phyloP scores from a whole-genome alignment of 2,329 filamentous ascomycete genomes.

The Acephala macrosclerotiorum region DNA sequence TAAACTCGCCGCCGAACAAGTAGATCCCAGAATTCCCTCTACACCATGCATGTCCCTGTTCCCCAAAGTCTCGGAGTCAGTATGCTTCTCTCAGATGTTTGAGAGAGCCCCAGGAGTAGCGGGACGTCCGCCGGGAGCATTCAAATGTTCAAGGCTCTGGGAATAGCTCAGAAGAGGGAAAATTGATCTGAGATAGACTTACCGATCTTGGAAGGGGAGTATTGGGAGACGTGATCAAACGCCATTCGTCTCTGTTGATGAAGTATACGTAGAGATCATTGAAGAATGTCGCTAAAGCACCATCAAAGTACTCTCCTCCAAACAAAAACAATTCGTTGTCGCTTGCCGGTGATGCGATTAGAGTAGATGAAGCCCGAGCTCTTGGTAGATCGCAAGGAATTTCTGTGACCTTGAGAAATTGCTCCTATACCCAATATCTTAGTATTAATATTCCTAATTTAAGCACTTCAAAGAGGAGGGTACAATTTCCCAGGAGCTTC shows the following conservation, averaged over 20 bases:
- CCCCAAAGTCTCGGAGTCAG: no score
- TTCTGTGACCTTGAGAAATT: constrained; percentile 94
- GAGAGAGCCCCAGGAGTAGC: no score
- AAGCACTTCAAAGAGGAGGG: no score
- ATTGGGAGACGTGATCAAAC: constrained; percentile 88
- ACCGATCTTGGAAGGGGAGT: constrained; percentile 85
- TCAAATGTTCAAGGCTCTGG: no score
- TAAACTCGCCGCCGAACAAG: constrained; percentile 96
- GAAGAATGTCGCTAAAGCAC: constrained; percentile 78
- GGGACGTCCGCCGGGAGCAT: no score
- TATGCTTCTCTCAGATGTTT: no score
- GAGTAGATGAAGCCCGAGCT: constrained; percentile 78
- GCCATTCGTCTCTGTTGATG: constrained; percentile 89
- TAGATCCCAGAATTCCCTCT: constrained; percentile 90
- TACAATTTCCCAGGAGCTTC: no score
- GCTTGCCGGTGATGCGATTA: constrained; percentile 87
- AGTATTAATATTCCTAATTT: no score
- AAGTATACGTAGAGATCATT: constrained; percentile 75
- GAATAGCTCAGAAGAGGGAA: no score
- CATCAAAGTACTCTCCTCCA: constrained; percentile 96
- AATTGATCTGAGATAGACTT: no score
- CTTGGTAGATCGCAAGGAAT: constrained; percentile 75
- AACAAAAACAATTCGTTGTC: constrained; percentile 89
- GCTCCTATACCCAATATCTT: no score
- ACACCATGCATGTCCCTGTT: constrained; percentile 97